Conservation (phyloP, 805 yeast genomes). For the Spathaspora girioi region DNA sequence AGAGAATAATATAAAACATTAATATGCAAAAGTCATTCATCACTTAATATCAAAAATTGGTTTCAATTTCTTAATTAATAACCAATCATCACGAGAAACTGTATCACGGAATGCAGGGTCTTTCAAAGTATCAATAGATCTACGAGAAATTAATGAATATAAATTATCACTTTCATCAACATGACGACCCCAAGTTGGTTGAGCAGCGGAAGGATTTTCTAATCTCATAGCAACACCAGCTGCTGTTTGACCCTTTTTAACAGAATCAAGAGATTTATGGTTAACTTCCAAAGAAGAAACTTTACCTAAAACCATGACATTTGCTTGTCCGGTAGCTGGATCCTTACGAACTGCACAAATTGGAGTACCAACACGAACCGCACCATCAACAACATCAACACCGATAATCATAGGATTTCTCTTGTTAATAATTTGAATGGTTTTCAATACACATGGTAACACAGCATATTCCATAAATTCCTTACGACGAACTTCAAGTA, state of each 20-base stretch:
- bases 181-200: slow-evolving; percentile 99
- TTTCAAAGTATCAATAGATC: slow-evolving; percentile 92
- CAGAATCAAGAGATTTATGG: slow-evolving; percentile 75
- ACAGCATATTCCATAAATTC: slow-evolving; percentile 86
- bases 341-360: slow-evolving; percentile 89
- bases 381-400: slow-evolving; percentile 94
- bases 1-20: neutral
- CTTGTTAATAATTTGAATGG: slow-evolving; percentile 94
- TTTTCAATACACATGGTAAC: slow-evolving; percentile 92
- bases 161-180: slow-evolving; percentile 89
- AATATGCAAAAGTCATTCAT: slow-evolving; percentile 3
- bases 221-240: slow-evolving; percentile 99
- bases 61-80: slow-evolving; percentile 83
- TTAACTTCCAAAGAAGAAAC: slow-evolving; percentile 94
- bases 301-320: slow-evolving; percentile 73
- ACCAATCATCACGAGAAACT: slow-evolving; percentile 95
- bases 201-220: slow-evolving; percentile 87
- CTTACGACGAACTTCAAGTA: slow-evolving; percentile 85
- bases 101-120: slow-evolving; percentile 96
- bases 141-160: slow-evolving; percentile 87
- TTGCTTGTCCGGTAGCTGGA: slow-evolving; percentile 75
- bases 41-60: slow-evolving; percentile 80
- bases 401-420: slow-evolving; percentile 99
- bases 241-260: slow-evolving; percentile 90
- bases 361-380: slow-evolving; percentile 88